Percentiles rank a stretch among this genome's conserved stretches.
phyloP scores from a whole-genome alignment of 345 rosid species.

The Citrus glauca region DNA sequence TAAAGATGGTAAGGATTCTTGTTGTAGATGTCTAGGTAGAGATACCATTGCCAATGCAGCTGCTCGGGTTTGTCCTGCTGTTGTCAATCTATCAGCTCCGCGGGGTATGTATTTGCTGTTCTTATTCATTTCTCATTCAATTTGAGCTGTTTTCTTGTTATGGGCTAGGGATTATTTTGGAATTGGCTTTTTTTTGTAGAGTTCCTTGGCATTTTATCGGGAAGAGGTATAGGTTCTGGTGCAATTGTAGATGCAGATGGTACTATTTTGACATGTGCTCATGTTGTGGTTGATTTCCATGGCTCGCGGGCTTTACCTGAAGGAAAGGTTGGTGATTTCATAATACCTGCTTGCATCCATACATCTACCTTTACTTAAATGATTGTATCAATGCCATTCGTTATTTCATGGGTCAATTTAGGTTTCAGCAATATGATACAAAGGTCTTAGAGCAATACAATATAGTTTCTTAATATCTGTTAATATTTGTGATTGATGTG shows the following conservation, averaged over 20 bases:
- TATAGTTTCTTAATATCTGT: too few relatives aligned
- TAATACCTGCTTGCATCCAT: background rate
- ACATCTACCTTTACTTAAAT: background rate
- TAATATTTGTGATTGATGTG: too few relatives aligned
- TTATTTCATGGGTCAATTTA: too few relatives aligned
- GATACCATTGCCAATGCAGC: slow-evolving; percentile 85
- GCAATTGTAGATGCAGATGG: slow-evolving; percentile 81
- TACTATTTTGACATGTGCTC: slow-evolving; percentile 92
- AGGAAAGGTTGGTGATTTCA: slow-evolving; percentile 52
- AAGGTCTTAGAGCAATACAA: too few relatives aligned
- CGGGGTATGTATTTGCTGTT: slow-evolving; percentile 38
- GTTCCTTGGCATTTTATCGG: slow-evolving; percentile 45
- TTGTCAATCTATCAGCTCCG: slow-evolving; percentile 78
- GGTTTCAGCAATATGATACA: too few relatives aligned
- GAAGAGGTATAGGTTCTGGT: slow-evolving; percentile 73
- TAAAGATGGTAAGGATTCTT: slow-evolving; percentile 40
- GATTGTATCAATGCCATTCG: background rate
- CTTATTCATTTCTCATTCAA: background rate
- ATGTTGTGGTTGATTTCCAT: slow-evolving; percentile 67
- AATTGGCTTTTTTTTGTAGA: slow-evolving; percentile 28
- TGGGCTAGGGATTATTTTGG: background rate
- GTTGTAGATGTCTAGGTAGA: slow-evolving; percentile 59
- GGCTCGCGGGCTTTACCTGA: slow-evolving; percentile 42
- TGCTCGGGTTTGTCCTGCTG: slow-evolving; percentile 76
- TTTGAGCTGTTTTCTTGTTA: background rate